Evolutionary conservation across 768 basidiomycete species (phyloP).

Genomic region (Mrakia hoshinonis): DNA sequence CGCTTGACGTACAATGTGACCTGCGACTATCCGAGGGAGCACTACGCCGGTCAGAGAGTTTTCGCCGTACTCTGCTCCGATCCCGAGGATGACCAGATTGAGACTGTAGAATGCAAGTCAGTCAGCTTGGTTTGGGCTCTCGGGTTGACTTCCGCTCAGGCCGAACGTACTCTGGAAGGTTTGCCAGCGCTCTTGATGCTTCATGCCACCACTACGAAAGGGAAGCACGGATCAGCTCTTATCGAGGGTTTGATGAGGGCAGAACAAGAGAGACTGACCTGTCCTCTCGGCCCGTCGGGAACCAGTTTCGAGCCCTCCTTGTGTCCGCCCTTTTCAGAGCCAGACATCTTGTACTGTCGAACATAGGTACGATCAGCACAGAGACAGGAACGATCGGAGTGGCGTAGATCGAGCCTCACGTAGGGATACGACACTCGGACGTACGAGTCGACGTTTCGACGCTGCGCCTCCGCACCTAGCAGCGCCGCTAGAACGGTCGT

Average conservation of each 20-base stretch:
- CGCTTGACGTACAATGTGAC: background rate
- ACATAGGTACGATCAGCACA: background rate
- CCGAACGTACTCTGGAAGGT: slow-evolving; percentile 58
- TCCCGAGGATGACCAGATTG: slow-evolving; percentile 68
- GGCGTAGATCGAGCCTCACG: slow-evolving; percentile 9
- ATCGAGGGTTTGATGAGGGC: background rate
- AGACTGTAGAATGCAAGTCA: slow-evolving; percentile 44
- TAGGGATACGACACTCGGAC: slow-evolving; percentile 68
- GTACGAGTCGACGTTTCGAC: slow-evolving; percentile 67
- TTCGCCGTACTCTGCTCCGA: slow-evolving; percentile 71
- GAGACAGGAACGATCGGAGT: background rate
- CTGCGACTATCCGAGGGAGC: slow-evolving; percentile 33
- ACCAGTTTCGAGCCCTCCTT: slow-evolving; percentile 67
- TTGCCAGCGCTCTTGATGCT: slow-evolving; percentile 62
- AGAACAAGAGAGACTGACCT: background rate
- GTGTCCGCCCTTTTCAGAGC: slow-evolving; percentile 53
- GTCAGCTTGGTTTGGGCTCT: too few species aligned
- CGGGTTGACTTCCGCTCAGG: too few species aligned
- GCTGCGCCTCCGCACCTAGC: slow-evolving; percentile 69
- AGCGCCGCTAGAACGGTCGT: slow-evolving; percentile 62
- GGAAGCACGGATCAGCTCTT: background rate
- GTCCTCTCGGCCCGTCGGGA: slow-evolving; percentile 58
- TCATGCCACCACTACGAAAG: slow-evolving; percentile 69
- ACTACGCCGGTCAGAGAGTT: slow-evolving; percentile 64
- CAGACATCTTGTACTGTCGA: slow-evolving; percentile 41